Evolutionary conservation across 164 flowering plant species (phyloP), one percentile per base, ranked within the genome.

Genomic region (Aristolochia californica): DNA sequence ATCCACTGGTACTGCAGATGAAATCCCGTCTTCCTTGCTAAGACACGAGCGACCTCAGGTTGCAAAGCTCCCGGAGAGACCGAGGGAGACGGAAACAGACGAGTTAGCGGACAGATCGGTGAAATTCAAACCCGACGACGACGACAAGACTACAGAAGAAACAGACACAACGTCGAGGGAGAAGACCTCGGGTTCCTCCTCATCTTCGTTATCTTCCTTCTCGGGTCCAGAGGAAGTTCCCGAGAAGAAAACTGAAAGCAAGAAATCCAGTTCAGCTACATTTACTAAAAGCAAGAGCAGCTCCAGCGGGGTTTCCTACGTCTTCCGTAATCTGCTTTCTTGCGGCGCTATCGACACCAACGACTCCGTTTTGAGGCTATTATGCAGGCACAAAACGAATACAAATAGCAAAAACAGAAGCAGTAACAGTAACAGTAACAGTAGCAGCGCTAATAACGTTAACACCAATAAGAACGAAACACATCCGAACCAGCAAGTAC

Each of bases 271-370:
- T 12, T 10, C 4, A 12, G 21, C 51, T 9, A 17, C 51, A 16
- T 18, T 48, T 10, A 48, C 22, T 1, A 17, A 23, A 66, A 66
- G 71, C 45, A 78, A 68, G 65, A 76, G 76, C 64, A 45, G 62
- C 26, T 65, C 78, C 22, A 64, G 56, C 34, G 75, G 74, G 49
- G 2, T n/a, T 44, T 44, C 47, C 8, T 1, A 2, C 47, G 21
- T 20, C 22, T 54, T 83, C 13, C 68, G 76, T 17, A 78, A 77
- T 45, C 45, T 85, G 61, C 70, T 83, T 0, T 63, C 52, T 15
- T 83, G 93, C 50, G 78, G 85, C 7, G 68, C 70, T 4, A 66
- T 64, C 15, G 80, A 81, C 11, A 78, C 86, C 0, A 73, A 74
- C 12, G 88, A 85, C 13, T 64, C 80, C 28, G 25, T 59, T 18